Conservation (phyloP, 139 green algal genomes). For the Chlamydomonas sp. region DNA sequence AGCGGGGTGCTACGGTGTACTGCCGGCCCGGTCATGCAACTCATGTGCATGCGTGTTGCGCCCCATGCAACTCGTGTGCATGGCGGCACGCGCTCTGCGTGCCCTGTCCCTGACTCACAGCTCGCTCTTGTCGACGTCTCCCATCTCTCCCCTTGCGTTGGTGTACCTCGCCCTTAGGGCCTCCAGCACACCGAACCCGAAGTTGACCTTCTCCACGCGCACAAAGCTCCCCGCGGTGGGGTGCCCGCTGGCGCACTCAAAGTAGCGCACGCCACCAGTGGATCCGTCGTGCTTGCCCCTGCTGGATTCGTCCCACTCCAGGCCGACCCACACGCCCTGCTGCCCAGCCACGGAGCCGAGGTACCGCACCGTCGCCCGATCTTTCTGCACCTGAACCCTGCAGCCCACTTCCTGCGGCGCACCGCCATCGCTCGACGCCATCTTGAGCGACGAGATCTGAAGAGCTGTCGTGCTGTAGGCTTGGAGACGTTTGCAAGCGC, state of each 20-base stretch:
- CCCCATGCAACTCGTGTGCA: too few species aligned
- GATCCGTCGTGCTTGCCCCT: conserved; percentile 75
- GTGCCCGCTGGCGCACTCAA: conserved; percentile 25
- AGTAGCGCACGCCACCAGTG: conserved; percentile 59
- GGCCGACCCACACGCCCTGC: conserved; percentile 61
- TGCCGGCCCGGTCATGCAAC: too few species aligned
- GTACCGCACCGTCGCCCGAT: conserved; percentile 65
- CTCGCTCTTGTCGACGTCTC: conserved; percentile 25
- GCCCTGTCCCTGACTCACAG: too few species aligned
- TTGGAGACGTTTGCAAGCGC: too few species aligned
- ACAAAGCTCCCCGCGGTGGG: conserved; percentile 58
- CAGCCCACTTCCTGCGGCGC: conserved; percentile 18
- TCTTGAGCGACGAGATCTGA: too few species aligned
- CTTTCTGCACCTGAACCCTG: conserved; percentile 34
- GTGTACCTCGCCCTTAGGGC: conserved; percentile 54
- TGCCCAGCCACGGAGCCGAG: conserved; percentile 55
- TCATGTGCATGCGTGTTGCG: too few species aligned
- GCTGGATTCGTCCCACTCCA: conserved; percentile 76
- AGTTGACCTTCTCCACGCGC: conserved; percentile 45
- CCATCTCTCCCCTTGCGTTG: conserved; percentile 29
- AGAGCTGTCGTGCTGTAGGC: too few species aligned
- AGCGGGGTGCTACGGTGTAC: too few species aligned
- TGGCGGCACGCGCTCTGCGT: too few species aligned
- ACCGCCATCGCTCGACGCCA: too few species aligned
- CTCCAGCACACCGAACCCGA: conserved; percentile 35